Conservation (phyloP, 257 asterid species). For the Nicotiana sylvestris region DNA sequence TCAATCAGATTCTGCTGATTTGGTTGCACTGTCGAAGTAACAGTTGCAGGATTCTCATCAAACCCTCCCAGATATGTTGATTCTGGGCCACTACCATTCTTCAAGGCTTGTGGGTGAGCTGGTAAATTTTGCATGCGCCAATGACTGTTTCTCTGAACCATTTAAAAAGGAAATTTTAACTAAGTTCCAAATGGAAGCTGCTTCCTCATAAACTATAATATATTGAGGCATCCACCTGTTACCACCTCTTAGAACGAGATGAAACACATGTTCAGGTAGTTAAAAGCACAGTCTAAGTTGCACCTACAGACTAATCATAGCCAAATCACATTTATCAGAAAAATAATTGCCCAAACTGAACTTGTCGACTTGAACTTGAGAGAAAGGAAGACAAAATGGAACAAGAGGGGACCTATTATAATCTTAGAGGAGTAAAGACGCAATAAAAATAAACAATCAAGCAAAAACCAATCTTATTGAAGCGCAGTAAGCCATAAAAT, state of each 20-base stretch:
- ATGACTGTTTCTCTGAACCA: constrained; percentile 77
- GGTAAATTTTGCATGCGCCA: constrained; percentile 66
- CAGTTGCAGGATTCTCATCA: constrained; percentile 45
- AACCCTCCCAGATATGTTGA: constrained; percentile 46
- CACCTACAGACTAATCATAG: neutral
- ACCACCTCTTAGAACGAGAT: neutral
- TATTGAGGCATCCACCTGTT: neutral
- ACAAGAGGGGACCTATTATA: neutral
- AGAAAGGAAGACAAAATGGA: neutral
- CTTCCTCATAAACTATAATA: neutral
- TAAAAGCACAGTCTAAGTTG: neutral
- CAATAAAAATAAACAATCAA: neutral
- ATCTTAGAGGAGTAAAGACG: neutral
- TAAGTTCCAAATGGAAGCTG: constrained; percentile 2
- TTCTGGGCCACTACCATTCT: constrained; percentile 45
- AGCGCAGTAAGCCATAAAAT: neutral
- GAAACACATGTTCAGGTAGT: neutral
- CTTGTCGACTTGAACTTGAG: neutral
- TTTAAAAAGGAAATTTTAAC: constrained; percentile 15
- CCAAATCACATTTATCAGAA: no score
- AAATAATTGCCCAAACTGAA: neutral
- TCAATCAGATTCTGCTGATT: constrained; percentile 53
- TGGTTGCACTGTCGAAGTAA: constrained; percentile 43
- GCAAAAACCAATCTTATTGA: neutral
- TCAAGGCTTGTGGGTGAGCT: constrained; percentile 50